Percentiles rank a stretch among this genome's conserved stretches.
Evolutionary conservation across 2,329 filamentous ascomycete species (phyloP).

Genomic region (Aspergillus viridinutans): DNA sequence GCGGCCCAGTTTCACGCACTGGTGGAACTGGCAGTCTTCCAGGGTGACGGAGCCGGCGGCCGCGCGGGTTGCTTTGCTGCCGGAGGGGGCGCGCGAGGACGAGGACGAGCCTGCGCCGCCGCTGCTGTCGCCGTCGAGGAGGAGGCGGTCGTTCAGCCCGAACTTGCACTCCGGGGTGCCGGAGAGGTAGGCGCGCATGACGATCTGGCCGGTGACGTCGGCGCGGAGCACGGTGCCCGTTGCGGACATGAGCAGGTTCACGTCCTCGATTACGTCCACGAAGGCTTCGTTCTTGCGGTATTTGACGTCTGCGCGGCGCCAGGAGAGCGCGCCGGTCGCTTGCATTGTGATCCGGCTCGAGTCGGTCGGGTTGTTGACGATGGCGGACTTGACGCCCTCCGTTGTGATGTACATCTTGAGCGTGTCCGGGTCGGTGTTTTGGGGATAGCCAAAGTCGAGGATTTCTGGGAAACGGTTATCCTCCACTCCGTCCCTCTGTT

Average conservation of each 20-base stretch:
- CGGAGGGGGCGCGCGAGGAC: constrained; percentile 50
- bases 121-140: constrained; percentile 69
- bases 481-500: not conserved
- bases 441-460: constrained; percentile 96
- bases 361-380: constrained; percentile 67
- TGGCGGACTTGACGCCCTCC: constrained; percentile 88
- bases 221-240: constrained; percentile 90
- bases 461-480: constrained; percentile 61
- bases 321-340: constrained; percentile 92
- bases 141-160: constrained; percentile 88
- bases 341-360: constrained; percentile 99
- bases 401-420: constrained; percentile 99
- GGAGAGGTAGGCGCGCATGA: constrained; percentile 96
- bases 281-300: constrained; percentile 99
- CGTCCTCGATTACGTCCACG: constrained; percentile 98
- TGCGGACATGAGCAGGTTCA: constrained; percentile 98
- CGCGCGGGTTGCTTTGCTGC: constrained; percentile 81
- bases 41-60: constrained; percentile 92
- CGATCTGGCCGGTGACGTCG: constrained; percentile 93
- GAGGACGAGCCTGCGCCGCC: constrained; percentile 66
- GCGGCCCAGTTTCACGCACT: constrained; percentile 95
- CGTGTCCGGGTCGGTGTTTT: constrained; percentile 98
- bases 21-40: constrained; percentile 98
- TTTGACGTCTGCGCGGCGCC: constrained; percentile 95
- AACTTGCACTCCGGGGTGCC: constrained; percentile 99